phyloP scores from a whole-genome alignment of 73 alveolate genomes.

The Tetrahymena malaccensis region DNA sequence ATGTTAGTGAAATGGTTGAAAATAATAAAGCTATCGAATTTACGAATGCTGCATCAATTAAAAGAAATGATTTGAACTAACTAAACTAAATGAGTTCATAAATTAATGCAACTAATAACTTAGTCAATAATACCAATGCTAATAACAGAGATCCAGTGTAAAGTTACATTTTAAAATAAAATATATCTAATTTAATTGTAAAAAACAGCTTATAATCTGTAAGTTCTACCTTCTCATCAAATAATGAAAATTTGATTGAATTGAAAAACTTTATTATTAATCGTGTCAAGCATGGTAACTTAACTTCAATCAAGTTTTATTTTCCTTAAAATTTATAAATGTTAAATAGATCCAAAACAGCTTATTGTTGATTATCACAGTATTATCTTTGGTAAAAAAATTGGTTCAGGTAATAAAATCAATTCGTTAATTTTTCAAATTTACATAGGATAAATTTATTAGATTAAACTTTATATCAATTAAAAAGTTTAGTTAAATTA shows the following conservation, averaged over 20 bases:
- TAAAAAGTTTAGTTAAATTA: too few relatives aligned
- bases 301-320: too few relatives aligned
- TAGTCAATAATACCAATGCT: neutral
- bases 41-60: neutral
- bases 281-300: neutral
- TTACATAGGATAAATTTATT: too few relatives aligned
- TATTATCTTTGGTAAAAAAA: slow-evolving; percentile 3
- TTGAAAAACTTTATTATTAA: neutral
- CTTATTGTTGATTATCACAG: slow-evolving; percentile 4
- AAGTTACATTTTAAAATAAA: neutral
- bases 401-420: slow-evolving; percentile 24
- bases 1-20: neutral
- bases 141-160: neutral
- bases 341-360: neutral
- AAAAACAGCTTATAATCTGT: neutral
- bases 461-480: too few relatives aligned
- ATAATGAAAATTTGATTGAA: neutral
- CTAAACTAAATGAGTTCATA: neutral
- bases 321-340: neutral
- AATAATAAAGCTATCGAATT: neutral
- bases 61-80: neutral
- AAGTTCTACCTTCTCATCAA: neutral
- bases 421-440: too few relatives aligned
- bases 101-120: neutral
- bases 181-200: too few relatives aligned